These are phyloP conservation scores for Lavandula angustifolia DNA, from an alignment of 257 asterid genomes.

Conservation along the genomic window DNA sequence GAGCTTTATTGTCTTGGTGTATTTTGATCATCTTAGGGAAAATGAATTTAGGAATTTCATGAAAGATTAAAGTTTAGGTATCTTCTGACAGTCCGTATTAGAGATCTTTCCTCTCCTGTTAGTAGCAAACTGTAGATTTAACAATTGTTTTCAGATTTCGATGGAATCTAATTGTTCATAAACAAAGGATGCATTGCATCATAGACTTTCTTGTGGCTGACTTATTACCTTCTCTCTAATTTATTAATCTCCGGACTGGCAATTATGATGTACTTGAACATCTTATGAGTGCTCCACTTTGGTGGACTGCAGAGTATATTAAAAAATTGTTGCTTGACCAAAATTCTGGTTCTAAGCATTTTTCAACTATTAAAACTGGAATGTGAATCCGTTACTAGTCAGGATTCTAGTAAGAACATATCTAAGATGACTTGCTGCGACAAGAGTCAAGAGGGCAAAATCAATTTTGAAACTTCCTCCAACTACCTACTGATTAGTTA, in stretches of 20 bases:
- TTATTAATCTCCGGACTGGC: not conserved
- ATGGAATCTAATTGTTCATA: no score
- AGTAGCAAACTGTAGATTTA: no score
- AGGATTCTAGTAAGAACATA: slow-evolving; percentile 20
- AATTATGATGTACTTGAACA: no score
- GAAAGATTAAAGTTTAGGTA: not conserved
- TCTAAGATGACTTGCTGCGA: slow-evolving; percentile 24
- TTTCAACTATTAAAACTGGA: not conserved
- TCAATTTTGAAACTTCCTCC: slow-evolving; percentile 33
- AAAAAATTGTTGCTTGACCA: not conserved
- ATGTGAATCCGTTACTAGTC: slow-evolving; percentile 19
- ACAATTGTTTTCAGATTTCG: no score
- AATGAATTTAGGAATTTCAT: not conserved
- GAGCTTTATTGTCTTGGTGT: slow-evolving; percentile 23
- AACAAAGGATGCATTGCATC: no score
- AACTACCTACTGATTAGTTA: slow-evolving; percentile 20
- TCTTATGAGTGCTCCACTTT: not conserved
- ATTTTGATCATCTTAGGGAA: slow-evolving; percentile 15
- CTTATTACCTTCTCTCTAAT: not conserved
- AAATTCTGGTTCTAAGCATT: not conserved
- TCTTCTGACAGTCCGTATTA: not conserved
- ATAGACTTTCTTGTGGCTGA: not conserved
- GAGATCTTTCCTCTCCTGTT: no score
- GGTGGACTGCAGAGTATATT: not conserved
- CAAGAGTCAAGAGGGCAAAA: slow-evolving; percentile 21